Evolutionary conservation across 345 rosid species (phyloP).

Genomic region (Microcos paniculata): DNA sequence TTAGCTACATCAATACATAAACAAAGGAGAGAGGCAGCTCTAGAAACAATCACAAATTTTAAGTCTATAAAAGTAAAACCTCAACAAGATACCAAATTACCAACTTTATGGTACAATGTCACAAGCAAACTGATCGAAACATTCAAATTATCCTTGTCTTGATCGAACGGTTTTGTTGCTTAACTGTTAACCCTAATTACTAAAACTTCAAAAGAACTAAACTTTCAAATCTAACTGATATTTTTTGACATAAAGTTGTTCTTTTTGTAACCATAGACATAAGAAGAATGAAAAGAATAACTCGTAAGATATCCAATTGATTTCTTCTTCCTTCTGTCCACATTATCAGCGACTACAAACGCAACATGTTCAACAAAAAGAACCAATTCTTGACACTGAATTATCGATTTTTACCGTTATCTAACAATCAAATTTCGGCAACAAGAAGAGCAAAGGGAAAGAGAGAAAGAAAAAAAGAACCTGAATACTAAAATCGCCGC

Average conservation of each 20-base stretch:
- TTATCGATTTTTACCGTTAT: not conserved
- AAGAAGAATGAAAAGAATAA: not conserved
- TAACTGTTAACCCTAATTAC: not conserved
- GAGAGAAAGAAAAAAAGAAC: constrained; percentile 21
- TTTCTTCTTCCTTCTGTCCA: not conserved
- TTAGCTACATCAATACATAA: too few relatives aligned
- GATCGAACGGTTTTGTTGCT: not conserved
- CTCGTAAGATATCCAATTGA: not conserved
- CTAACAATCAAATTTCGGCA: not conserved
- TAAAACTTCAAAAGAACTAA: not conserved
- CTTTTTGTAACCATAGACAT: not conserved
- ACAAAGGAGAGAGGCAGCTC: too few relatives aligned
- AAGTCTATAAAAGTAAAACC: not conserved
- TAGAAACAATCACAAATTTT: not conserved
- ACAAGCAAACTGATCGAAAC: not conserved
- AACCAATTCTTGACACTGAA: not conserved
- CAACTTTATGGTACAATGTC: not conserved
- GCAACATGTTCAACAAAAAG: not conserved
- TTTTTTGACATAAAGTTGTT: not conserved
- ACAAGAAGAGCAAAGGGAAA: not conserved
- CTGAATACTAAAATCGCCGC: constrained; percentile 97
- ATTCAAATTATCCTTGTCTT: not conserved
- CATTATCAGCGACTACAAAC: not conserved
- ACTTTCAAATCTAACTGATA: not conserved
- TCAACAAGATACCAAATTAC: not conserved